Evolutionary conservation across 2,329 filamentous ascomycete species (phyloP).

Genomic region (Aspergillus sp.): DNA sequence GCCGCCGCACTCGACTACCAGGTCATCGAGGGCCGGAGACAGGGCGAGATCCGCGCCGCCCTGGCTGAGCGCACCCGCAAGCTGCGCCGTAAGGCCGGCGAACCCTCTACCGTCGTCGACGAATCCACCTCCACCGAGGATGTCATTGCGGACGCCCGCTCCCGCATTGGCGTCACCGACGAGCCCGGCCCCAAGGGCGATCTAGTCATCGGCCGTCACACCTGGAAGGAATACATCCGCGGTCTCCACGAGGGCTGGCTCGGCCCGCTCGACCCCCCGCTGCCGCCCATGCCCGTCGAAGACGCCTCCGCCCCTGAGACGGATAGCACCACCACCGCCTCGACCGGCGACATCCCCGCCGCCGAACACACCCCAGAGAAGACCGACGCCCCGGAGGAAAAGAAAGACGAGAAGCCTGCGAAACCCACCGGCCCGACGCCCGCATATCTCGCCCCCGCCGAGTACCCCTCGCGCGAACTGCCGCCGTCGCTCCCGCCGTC

Average conservation of each 20-base stretch:
- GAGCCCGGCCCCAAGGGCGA: constrained; percentile 77
- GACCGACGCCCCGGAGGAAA: constrained; percentile 49
- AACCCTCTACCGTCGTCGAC: constrained; percentile 46
- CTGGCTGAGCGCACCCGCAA: constrained; percentile 81
- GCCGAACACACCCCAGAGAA: constrained; percentile 31
- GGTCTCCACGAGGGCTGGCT: constrained; percentile 96
- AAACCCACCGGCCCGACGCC: constrained; percentile 59
- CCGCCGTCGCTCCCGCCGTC: constrained; percentile 65
- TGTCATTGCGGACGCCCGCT: constrained; percentile 61
- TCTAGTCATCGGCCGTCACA: constrained; percentile 82
- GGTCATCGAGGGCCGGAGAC: constrained; percentile 83
- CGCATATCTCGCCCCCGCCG: constrained; percentile 69
- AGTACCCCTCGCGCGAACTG: constrained; percentile 66
- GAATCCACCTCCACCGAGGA: constrained; percentile 56
- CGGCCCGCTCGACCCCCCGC: constrained; percentile 65
- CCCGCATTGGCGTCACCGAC: constrained; percentile 64
- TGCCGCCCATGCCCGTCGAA: constrained; percentile 22
- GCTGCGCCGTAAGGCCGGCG: constrained; percentile 58
- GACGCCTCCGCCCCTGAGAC: constrained; percentile 14
- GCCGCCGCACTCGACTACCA: constrained; percentile 93
- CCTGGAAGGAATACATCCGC: constrained; percentile 96
- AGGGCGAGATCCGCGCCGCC: constrained; percentile 87
- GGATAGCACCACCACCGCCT: constrained; percentile 16
- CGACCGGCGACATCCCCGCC: constrained; percentile 20
- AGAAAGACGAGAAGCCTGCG: constrained; percentile 47